Base-by-base conservation (phyloP, 305 asterid species). In the Withania somnifera region DNA sequence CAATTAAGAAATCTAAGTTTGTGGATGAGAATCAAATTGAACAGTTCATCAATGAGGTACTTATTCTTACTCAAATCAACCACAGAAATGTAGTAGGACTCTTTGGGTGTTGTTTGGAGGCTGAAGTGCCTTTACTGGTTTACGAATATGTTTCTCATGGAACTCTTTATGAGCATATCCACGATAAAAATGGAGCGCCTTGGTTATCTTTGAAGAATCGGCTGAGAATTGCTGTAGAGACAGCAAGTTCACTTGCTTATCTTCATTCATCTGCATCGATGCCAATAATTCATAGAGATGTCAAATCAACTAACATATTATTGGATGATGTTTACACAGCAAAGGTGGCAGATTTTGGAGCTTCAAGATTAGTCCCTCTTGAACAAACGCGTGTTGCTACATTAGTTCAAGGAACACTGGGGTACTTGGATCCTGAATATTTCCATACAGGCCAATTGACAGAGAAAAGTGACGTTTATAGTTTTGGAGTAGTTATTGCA, bases 1-100 rank as follows among this genome's bases (percentile, higher is more conserved):
- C 97, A 0, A 85, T 92, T 2, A 92, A 92, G 14, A 91, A 88
- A 30, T 88, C 92, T 0, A 85, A 86, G 76, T 77, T 86, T 30
- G 84, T 88, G 87, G 93, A 91, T 47, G 84, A 86, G 24, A 63
- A 83, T 30, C 88, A 87, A 77, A 78, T 87, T 0, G 82, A 83
- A 15, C 88, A 82, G 40, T 87, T 87, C 10, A 83, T 85, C 42
- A 87, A 87, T 28, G 90, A 87, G 66, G 83, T 87, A 50, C 50
- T 83, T 45, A 87, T 85, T 30, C 71, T 87, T 17, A 85, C 87
- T 4, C 58, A 76, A 17, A 58, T 85, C 6, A 82, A 85, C 82
- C 88, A 85, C 51, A 50, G 78, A 13, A 85, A 82, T 71, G 86
- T 85, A 15, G 85, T 85, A 53, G 82, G 69, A 61, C 61, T 85